These are phyloP conservation scores for Mollisia scopiformis DNA, from an alignment of 2,329 filamentous ascomycete species.

Conservation along the genomic window DNA sequence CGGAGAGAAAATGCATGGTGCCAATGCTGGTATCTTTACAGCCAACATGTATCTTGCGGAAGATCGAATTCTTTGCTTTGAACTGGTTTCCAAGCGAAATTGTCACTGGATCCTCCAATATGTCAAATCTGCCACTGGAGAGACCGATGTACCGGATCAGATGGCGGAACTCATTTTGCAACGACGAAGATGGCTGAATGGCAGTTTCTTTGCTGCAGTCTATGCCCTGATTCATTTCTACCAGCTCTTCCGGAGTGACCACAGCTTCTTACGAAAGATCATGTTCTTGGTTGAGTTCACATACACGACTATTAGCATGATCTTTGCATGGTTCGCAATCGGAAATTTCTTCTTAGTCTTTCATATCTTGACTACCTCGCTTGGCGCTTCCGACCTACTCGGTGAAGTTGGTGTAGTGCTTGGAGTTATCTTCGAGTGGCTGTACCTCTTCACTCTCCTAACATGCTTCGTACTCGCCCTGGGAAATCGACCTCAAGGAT, in stretches of 20 bases:
- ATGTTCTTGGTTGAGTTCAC: conserved; percentile 91
- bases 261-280: conserved; percentile 83
- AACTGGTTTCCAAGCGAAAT: conserved; percentile 95
- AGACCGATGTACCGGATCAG: conserved; percentile 94
- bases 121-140: conserved; percentile 94
- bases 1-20: conserved; percentile 88
- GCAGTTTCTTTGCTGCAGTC: conserved; percentile 96
- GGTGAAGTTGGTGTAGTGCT: conserved; percentile 79
- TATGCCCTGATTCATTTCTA: conserved; percentile 96
- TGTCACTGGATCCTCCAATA: conserved; percentile 98
- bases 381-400: conserved; percentile 70
- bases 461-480: conserved; percentile 94
- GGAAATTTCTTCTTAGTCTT: conserved; percentile 99
- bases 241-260: conserved; percentile 91
- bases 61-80: conserved; percentile 98
- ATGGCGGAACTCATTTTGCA: conserved; percentile 96
- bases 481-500: conserved; percentile 93
- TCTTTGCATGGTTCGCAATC: conserved; percentile 98
- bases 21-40: conserved; percentile 93
- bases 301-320: conserved; percentile 95
- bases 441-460: conserved; percentile 88
- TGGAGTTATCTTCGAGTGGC: conserved; percentile 91
- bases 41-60: conserved; percentile 99
- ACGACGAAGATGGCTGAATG: conserved; percentile 95
- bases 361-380: conserved; percentile 88